Base-by-base conservation (phyloP, 2,329 filamentous ascomycete species). In the Rutstroemia sp. region DNA sequence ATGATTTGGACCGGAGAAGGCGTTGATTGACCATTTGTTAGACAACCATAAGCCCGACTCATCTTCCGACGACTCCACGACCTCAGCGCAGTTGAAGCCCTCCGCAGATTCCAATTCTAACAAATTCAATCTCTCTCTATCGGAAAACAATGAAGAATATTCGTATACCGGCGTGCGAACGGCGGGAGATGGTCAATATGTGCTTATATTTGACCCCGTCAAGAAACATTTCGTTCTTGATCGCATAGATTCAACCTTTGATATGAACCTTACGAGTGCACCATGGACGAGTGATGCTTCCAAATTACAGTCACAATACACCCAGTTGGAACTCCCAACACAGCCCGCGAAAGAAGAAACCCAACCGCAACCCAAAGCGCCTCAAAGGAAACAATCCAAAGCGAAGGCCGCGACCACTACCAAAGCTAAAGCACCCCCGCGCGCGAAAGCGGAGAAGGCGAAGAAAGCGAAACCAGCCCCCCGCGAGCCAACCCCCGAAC, bases 221-320 rank as follows among this genome's bases (percentile, higher is more conserved):
- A 83, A 82, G 52, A 83, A 92, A 66, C 86, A 80, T 56, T 94
- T 94, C 63, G 83, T 94, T 27, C 78, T 96, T 54, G 90, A 96
- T 73, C 84, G 83, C 51, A 76, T 96, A 54, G 83, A 89, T 68
- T 87, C 85, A n/a, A 84, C 85, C 41, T 87, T 95, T 72, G 86
- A 89, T 66, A 92, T 96, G 86, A 96, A 96, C 70, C 73, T 96
- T 54, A 83, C 81, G 52, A 82, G 79, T 55, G 83, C 83, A 14
- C 88, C 87, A 2, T 80, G 78, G 61, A 85, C 86, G 65, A 74
- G 77, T 54, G 82, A 89, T 62, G 72, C 78, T 53, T 79, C 81
- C 30, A 82, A 79, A 65, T 76, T 95, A 42, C 78, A 81, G 48
- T 78, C 82, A 50, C 78, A 86, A 66, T 84, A 89, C 67, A 77